Evolutionary conservation across 148 eudicot genomes (phyloP), one percentile per base, ranked within the genome.

Genomic region (Agrostemma githago): DNA sequence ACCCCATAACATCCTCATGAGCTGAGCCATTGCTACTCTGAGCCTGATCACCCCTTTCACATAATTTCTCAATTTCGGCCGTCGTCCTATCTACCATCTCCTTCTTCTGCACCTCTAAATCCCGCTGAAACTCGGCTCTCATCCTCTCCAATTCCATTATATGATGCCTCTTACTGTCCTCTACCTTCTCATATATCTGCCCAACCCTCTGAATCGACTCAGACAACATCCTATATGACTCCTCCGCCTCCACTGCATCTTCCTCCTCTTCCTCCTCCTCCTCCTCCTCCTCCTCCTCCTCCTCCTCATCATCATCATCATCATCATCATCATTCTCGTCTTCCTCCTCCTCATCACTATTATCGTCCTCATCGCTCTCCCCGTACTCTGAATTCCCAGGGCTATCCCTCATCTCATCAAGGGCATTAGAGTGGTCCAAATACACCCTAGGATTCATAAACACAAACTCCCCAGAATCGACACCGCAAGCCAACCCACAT

Each of bases 401-500:
- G 51, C 98, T 95, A 80, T 94, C 98, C 80, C 96, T 86, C 96
- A 95, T 85, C 75, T 95, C 98, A 82, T 92, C 98, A 75, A 86
- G 82, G 14, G 85, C 92, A 78, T 95, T 95, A 0, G 97, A 86
- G 63, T 77, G 84, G 44, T 89, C 86, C 89, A 95, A 83, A 73
- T 95, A 95, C 17, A 90, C 96, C 7, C 80, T 75, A 12, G 98
- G 96, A 44, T 90, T 82, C 98, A 90, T 92, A 80, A 95, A 95
- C 73, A 92, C 96, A 48, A 88, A 95, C 79, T 95, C 98, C 56
- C 98, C 97, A 1, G 96, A 90, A 84, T 95, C 98, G 54, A 95
- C 79, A 62, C 98, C 98, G 66, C 98, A 92, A 11, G 93, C 87
- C 21, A 95, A 78, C 60, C 93, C 96, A 67, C 79, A 75, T 65